Conservation (phyloP, 2,329 filamentous ascomycete genomes). For the Atkinsonella texensis region DNA sequence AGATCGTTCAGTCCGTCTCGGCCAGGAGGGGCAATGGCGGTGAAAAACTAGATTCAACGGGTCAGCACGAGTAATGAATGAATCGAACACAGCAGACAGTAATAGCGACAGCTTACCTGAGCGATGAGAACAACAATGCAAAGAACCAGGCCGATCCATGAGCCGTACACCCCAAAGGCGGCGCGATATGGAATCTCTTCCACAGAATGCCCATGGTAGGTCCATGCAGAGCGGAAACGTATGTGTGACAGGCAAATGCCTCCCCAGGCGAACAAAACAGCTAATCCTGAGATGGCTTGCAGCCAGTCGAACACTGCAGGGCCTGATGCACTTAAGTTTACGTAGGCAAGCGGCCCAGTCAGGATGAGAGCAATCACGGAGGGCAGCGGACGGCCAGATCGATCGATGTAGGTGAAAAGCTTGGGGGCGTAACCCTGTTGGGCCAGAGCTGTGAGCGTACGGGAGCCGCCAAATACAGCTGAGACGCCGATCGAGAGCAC, state of each 20-base stretch:
- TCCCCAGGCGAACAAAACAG: constrained; percentile 53
- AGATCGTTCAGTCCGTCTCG: constrained; percentile 22
- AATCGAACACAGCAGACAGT: not conserved
- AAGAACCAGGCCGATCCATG: constrained; percentile 47
- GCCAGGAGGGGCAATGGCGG: constrained; percentile 29
- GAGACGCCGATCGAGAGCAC: constrained; percentile 44
- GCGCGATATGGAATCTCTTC: constrained; percentile 56
- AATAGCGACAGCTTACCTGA: constrained; percentile 24
- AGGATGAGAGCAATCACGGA: constrained; percentile 33
- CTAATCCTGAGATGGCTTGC: constrained; percentile 49
- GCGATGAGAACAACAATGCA: constrained; percentile 41
- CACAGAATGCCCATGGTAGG: constrained; percentile 40
- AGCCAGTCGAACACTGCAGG: constrained; percentile 50
- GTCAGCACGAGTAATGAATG: not conserved
- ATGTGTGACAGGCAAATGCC: constrained; percentile 54
- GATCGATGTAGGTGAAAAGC: constrained; percentile 41
- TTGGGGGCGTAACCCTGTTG: constrained; percentile 44
- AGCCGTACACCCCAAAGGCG: constrained; percentile 47
- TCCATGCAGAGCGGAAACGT: constrained; percentile 54
- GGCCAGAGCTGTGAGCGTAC: constrained; percentile 42
- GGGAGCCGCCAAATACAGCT: constrained; percentile 41
- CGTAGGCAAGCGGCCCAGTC: constrained; percentile 35
- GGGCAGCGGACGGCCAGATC: constrained; percentile 36
- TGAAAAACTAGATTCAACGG: constrained; percentile 27
- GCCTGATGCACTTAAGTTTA: constrained; percentile 33